Conservation (phyloP, 2,329 filamentous ascomycete species). For the Dothiorella sarmentorum region DNA sequence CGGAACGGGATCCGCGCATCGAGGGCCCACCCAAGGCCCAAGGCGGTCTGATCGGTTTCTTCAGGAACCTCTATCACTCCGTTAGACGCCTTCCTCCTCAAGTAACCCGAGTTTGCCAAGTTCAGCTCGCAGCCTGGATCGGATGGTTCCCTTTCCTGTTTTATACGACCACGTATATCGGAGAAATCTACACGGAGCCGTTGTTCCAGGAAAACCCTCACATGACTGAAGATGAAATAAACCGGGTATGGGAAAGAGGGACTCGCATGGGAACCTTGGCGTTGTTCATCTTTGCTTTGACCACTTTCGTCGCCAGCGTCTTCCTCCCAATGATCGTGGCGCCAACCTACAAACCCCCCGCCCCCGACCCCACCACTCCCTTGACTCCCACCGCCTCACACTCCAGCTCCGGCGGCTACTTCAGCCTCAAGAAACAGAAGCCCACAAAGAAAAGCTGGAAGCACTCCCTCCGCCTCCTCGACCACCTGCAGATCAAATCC, state of each 20-base stretch:
- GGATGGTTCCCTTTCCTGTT: slow-evolving; percentile 95
- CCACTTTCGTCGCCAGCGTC: slow-evolving; percentile 77
- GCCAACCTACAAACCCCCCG: slow-evolving; percentile 63
- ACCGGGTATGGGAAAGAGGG: slow-evolving; percentile 76
- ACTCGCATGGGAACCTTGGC: slow-evolving; percentile 88
- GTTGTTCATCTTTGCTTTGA: slow-evolving; percentile 80
- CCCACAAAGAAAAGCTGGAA: neutral
- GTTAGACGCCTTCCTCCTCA: slow-evolving; percentile 77
- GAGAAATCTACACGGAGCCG: slow-evolving; percentile 86
- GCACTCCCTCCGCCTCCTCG: slow-evolving; percentile 44
- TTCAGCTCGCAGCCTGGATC: slow-evolving; percentile 73
- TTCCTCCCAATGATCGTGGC: slow-evolving; percentile 82
- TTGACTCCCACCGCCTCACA: slow-evolving; percentile 41
- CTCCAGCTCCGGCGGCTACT: slow-evolving; percentile 22
- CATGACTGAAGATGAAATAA: slow-evolving; percentile 71
- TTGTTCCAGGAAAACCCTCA: slow-evolving; percentile 73
- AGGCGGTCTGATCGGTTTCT: slow-evolving; percentile 72
- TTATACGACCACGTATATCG: slow-evolving; percentile 92
- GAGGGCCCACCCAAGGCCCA: slow-evolving; percentile 61
- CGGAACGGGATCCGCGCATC: slow-evolving; percentile 74
- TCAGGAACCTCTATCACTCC: slow-evolving; percentile 71
- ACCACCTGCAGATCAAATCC: slow-evolving; percentile 69
- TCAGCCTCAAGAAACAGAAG: slow-evolving; percentile 24
- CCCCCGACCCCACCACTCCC: slow-evolving; percentile 35
- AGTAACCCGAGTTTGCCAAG: slow-evolving; percentile 70